These are phyloP conservation scores for Podospora bellae-mahoneyi DNA, from an alignment of 495 filamentous ascomycete genomes.

Conservation along the genomic window DNA sequence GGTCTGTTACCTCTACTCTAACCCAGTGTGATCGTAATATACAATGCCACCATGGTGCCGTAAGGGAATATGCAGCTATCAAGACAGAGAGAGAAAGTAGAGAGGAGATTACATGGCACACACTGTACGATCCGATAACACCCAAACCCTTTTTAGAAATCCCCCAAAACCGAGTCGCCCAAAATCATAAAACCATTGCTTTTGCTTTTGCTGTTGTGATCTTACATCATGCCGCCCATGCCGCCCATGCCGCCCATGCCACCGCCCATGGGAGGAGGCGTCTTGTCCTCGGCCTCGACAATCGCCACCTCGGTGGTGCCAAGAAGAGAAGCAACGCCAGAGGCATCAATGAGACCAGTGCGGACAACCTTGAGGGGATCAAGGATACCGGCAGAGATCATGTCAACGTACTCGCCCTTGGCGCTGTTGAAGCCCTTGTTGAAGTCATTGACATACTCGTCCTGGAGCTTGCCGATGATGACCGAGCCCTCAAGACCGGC, in stretches of 20 bases:
- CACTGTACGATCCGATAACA: slow-evolving; percentile 34
- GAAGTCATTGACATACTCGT: slow-evolving; percentile 89
- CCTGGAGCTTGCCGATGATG: slow-evolving; percentile 95
- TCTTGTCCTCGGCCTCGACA: slow-evolving; percentile 95
- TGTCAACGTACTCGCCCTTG: slow-evolving; percentile 97
- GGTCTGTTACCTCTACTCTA: slow-evolving; percentile 29
- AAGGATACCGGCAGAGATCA: slow-evolving; percentile 94
- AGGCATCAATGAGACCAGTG: slow-evolving; percentile 89
- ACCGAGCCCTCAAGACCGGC: slow-evolving; percentile 94
- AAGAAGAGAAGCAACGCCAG: slow-evolving; percentile 92
- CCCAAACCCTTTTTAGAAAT: slow-evolving; percentile 29
- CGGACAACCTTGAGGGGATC: slow-evolving; percentile 99
- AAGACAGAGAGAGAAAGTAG: slow-evolving; percentile 30
- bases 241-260: slow-evolving; percentile 58
- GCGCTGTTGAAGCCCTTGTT: slow-evolving; percentile 96
- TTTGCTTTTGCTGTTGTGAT: slow-evolving; percentile 20
- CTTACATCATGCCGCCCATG: slow-evolving; percentile 56
- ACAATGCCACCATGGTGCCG: slow-evolving; percentile 26
- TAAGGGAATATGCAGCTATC: slow-evolving; percentile 26
- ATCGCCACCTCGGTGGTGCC: slow-evolving; percentile 98
- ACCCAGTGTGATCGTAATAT: slow-evolving; percentile 32
- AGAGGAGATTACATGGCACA: slow-evolving; percentile 38
- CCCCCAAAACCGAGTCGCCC: slow-evolving; percentile 32
- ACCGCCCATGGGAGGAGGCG: slow-evolving; percentile 54
- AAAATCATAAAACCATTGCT: slow-evolving; percentile 24